Evolutionary conservation across 257 asterid genomes (phyloP), one percentile per base, ranked within the genome.

Genomic region (Plantago elongata): DNA sequence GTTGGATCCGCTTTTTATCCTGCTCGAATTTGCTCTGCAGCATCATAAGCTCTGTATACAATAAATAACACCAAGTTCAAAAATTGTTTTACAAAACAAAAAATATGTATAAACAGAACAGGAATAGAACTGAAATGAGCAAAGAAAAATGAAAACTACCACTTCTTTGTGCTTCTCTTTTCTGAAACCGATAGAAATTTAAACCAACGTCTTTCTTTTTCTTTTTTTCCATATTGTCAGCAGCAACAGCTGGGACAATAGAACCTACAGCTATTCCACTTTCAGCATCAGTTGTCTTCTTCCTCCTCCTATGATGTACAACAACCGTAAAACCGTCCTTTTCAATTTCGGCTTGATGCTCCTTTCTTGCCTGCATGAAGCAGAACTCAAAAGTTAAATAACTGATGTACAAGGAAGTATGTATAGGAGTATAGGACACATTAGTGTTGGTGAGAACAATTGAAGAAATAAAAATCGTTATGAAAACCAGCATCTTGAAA

Each of bases 301-400:
- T 93, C 79, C 97, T 79, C 54, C 99, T 96, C 76, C 81, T 93
- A 13, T 93, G 95, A 57, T 93, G 97, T 64, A 80, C 86, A 46
- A 89, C 99, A 58, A 93, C 96, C 1, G 95, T 83, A 96, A 96
- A 93, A 63, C 99, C 99, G 71, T 83, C 97, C 66, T 85, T 97
- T 42, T 88, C 97, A 64, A 85, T 89, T 68, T 70, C 82, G 57
- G 90, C 88, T 79, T 85, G 94, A 71, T 75, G 80, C 76, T 82
- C 94, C 57, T 64, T 69, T 76, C 74, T 89, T 70, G 85, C 95
- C 99, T 93, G 92, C 60, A 65, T 9, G 56, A 17, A 29, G 37
- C 54, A 55, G 16, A 65, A 66, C 47, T n/a, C 51, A 61, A 48
- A 47, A 54, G 68, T 61, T 44, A 13, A 65, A 55, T 3, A 45